These are phyloP conservation scores for Suillus bovinus DNA, from an alignment of 768 basidiomycete genomes.

Conservation along the genomic window DNA sequence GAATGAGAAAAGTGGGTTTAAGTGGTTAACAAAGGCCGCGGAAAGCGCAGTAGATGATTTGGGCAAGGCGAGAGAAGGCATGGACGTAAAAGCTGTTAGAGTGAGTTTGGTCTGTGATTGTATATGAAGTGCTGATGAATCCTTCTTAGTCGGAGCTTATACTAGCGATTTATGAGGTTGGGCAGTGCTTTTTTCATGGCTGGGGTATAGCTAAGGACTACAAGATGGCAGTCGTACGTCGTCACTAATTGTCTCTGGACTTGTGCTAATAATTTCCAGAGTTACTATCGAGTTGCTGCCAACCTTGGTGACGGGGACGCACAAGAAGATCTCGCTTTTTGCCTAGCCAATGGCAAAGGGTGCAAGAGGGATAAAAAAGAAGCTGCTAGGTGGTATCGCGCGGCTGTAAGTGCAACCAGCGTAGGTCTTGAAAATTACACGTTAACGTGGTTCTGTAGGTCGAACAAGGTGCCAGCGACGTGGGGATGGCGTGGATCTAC, in stretches of 20 bases:
- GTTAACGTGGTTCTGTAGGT: conserved; percentile 36
- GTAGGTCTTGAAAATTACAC: not conserved
- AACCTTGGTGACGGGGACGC: conserved; percentile 85
- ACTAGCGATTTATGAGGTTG: conserved; percentile 89
- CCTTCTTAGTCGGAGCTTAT: conserved; percentile 68
- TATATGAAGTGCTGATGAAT: not conserved
- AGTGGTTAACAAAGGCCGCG: conserved; percentile 81
- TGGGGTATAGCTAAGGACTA: conserved; percentile 89
- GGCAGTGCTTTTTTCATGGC: conserved; percentile 89
- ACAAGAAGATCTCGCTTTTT: conserved; percentile 83
- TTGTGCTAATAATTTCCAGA: conserved; percentile 40
- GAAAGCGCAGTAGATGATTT: conserved; percentile 78
- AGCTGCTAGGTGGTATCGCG: conserved; percentile 88
- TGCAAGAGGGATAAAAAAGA: conserved; percentile 87
- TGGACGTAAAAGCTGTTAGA: conserved; percentile 55
- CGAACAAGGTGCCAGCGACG: conserved; percentile 74
- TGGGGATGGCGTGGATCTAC: conserved; percentile 90
- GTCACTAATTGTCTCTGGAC: not conserved
- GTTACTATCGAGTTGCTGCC: conserved; percentile 84
- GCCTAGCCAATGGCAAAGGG: conserved; percentile 83
- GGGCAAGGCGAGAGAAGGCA: conserved; percentile 57
- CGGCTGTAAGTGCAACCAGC: conserved; percentile 55
- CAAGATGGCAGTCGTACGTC: conserved; percentile 83
- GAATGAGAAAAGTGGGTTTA: conserved; percentile 78
- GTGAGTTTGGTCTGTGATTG: conserved; percentile 30